These are phyloP conservation scores for Rutidosis leptorrhynchoides DNA, from an alignment of 129 eudicot genomes.

Conservation along the genomic window DNA sequence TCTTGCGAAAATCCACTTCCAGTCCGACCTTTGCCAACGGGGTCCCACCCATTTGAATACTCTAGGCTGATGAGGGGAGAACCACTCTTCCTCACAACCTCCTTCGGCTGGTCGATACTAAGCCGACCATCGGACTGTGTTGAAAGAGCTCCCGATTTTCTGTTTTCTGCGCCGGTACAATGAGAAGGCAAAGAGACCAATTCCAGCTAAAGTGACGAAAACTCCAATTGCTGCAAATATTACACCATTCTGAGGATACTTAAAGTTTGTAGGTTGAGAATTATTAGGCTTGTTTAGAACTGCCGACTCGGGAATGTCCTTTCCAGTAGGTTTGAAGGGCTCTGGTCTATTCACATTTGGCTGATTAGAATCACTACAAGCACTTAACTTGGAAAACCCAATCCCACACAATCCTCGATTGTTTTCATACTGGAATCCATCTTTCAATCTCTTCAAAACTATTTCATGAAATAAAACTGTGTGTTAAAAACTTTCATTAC, in stretches of 20 bases:
- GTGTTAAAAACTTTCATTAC: too few species aligned
- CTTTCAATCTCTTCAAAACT: conserved; percentile 76
- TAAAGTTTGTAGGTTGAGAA: too few species aligned
- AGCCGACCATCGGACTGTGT: conserved; percentile 51
- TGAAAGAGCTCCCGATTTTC: conserved; percentile 64
- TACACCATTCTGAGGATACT: conserved; percentile 34
- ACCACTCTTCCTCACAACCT: too few species aligned
- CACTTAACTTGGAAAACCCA: conserved; percentile 50
- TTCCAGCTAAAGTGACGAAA: conserved; percentile 27
- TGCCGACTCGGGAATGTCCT: conserved; percentile 76
- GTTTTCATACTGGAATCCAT: conserved; percentile 82
- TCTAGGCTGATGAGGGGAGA: conserved; percentile 84
- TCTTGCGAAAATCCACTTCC: conserved; percentile 59
- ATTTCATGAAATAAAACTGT: neutral
- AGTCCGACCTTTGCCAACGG: conserved; percentile 53
- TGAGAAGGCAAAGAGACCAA: conserved; percentile 51
- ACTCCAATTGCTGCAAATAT: conserved; percentile 41
- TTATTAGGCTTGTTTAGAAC: too few species aligned
- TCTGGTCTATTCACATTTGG: conserved; percentile 50
- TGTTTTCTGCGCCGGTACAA: conserved; percentile 82
- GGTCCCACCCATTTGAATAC: conserved; percentile 95
- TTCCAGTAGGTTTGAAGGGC: conserved; percentile 57
- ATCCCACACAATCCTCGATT: conserved; percentile 70
- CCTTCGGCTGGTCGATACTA: conserved; percentile 66
- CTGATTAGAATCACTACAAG: conserved; percentile 43